Conservation (phyloP, 1,284 basidiomycete genomes). For the Malassezia slooffiae region DNA sequence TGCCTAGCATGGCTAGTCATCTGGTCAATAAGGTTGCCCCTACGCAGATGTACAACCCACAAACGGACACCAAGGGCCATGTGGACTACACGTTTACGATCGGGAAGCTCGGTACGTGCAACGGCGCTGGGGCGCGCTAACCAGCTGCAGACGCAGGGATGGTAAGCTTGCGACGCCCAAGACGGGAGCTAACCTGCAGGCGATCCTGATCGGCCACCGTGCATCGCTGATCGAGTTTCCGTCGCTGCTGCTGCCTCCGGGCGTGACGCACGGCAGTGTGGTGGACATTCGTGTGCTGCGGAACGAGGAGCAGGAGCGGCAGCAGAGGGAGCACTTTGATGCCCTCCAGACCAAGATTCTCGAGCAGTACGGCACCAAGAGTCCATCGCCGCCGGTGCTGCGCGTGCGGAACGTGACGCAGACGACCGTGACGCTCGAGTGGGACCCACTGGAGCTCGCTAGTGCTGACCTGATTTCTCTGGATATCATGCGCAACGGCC, state of each 20-base stretch:
- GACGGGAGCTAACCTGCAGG: too few relatives aligned
- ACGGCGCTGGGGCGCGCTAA: too few relatives aligned
- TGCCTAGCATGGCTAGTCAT: too few relatives aligned
- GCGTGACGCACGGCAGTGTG: constrained; percentile 38
- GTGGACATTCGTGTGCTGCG: constrained; percentile 41
- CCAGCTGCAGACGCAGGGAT: constrained; percentile 15
- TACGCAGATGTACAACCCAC: neutral
- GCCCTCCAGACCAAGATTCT: constrained; percentile 42
- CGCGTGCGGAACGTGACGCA: constrained; percentile 41
- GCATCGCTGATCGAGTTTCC: constrained; percentile 46
- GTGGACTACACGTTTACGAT: constrained; percentile 39
- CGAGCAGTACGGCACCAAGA: constrained; percentile 32
- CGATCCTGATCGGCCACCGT: constrained; percentile 44
- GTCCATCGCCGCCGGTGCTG: constrained; percentile 32
- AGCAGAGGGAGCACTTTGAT: constrained; percentile 34
- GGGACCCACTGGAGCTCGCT: constrained; percentile 37
- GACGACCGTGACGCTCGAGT: constrained; percentile 43
- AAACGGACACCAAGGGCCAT: neutral
- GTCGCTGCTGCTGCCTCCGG: constrained; percentile 38
- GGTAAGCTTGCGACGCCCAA: constrained; percentile 17
- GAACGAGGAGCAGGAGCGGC: constrained; percentile 35
- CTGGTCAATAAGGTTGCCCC: neutral
- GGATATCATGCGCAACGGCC: constrained; percentile 42
- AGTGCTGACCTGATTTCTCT: constrained; percentile 34
- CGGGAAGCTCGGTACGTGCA: constrained; percentile 35